Base-by-base conservation (phyloP, 2,329 filamentous ascomycete species). In the Epichloe glyceriae region DNA sequence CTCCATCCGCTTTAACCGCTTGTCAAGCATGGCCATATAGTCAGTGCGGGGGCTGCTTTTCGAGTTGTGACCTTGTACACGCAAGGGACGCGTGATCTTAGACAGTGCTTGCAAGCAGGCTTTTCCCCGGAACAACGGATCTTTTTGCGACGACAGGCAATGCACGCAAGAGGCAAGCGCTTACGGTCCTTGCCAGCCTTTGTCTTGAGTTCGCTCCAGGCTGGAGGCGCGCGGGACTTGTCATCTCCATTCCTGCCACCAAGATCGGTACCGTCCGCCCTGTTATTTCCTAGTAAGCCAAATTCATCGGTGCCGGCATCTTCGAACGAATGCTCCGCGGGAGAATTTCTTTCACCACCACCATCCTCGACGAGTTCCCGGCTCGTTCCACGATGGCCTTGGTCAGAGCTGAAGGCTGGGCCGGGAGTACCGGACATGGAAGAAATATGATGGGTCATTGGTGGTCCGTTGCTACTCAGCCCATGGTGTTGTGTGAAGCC, bases 21-120 rank as follows among this genome's bases (percentile, higher is more conserved):
- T 96, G 69, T 97, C 93, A 60, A 97, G 72, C 89, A 97, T 97
- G 41, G 90, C 89, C 93, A 97, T 97, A 67, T 97, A 97, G 67
- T 97, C 93, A 17, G 93, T 97, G 49, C 93, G 79, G 93, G 93
- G 3, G 90, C 89, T 1, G 91, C 89, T 67, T 97, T 97, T 53
- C 93, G 79, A 4, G 90, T 89, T 0, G 90, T 97, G 53, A 95
- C 88, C 63, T 97, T 97, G 75, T 97, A 98, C 4, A 97, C 90
- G 64, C 93, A 98, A 2, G 91, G 91, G 58, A 95, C 94, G 42
- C 91, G 81, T 48, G 91, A 95, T 51, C 90, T 81, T 53, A 94
- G 75, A 64, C 93, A 97, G 69, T 97, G 93, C 67, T 95, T 96
- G 74, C 93, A 98, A 0, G 90, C 88, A 3, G 93, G 93, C 67